Conservation (phyloP, 192 early-diverging fungal genomes). For the Pilobolus umbonatus region DNA sequence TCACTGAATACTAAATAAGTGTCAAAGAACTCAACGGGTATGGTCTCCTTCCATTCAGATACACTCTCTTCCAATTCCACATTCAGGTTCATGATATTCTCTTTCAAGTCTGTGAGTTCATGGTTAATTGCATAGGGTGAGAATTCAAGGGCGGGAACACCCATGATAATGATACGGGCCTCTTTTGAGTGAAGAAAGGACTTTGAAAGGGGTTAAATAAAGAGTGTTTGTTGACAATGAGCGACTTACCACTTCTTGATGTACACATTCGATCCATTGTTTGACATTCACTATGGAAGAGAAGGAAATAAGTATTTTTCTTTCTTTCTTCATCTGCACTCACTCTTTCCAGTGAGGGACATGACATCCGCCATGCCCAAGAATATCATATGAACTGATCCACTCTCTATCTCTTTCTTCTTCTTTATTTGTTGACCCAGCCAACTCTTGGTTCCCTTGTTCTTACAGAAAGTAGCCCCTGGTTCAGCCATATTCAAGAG, state of each 20-base stretch:
- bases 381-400: constrained; percentile 25
- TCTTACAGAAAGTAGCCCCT: constrained; percentile 9
- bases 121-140: constrained; percentile 19
- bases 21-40: constrained; percentile 8
- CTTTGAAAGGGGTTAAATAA: background rate
- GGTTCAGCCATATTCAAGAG: constrained; percentile 7
- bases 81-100: constrained; percentile 11
- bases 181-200: background rate
- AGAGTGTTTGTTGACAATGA: background rate
- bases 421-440: constrained; percentile 4
- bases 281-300: background rate
- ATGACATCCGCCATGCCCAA: constrained; percentile 33
- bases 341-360: constrained; percentile 12
- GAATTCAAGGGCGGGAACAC: constrained; percentile 31
- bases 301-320: background rate
- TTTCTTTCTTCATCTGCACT: background rate
- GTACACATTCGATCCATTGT: constrained; percentile 10
- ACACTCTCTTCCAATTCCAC: constrained; percentile 22
- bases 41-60: constrained; percentile 12
- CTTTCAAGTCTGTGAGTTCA: background rate
- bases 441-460: background rate
- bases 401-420: background rate
- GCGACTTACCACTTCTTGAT: constrained; percentile 20
- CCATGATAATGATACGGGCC: constrained; percentile 17
- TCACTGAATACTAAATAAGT: constrained; percentile 20